Evolutionary conservation across 2,329 filamentous ascomycete genomes (phyloP), one percentile per base, ranked within the genome.

Genomic region (Trichophyton simii): DNA sequence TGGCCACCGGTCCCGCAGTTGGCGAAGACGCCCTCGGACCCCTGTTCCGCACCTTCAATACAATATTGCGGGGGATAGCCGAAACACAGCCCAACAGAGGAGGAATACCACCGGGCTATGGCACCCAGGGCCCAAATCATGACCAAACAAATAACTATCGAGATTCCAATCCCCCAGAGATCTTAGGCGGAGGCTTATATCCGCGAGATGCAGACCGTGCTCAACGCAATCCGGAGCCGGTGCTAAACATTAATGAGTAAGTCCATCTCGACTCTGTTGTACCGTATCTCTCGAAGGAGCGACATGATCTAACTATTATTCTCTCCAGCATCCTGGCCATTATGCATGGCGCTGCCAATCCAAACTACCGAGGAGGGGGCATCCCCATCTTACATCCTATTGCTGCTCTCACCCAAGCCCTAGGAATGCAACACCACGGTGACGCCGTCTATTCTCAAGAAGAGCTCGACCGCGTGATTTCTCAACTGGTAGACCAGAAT

Each of bases 371-470:
- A n/a, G n/a, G 55, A 2, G 15, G 57, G 9, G 38, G 41, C 1
- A n/a, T 20, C 2, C 36, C 18, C 13, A 8, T n/a, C 13, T 20
- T n/a, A 25, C 60, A 58, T 18, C 62, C 62, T 15, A 20, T 63
- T 3, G 60, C 52, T 8, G 58, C 60, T 18, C 41, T 63, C 15
- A 50, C 62, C 22, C 62, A 58, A 22, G 61, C 61, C 18, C 44
- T 63, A 41, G 60, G 62, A 1, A n/a, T 63, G 31, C 57, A 58
- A 20, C 62, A 52, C 8, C 57, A 62, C 13, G 62, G 60, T 13
- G 62, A 97, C 72, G 89, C 86, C 6, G 92, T 96, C 0, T 95
- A 92, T 72, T 87, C 88, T 0, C 89, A 97, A 73, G 91, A 96
- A 75, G 91, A 88, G 2, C 78, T 97, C 36, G 92, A 99, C 71